Base-by-base conservation (phyloP, 129 eudicot genomes). In the Lactuca sativa region DNA sequence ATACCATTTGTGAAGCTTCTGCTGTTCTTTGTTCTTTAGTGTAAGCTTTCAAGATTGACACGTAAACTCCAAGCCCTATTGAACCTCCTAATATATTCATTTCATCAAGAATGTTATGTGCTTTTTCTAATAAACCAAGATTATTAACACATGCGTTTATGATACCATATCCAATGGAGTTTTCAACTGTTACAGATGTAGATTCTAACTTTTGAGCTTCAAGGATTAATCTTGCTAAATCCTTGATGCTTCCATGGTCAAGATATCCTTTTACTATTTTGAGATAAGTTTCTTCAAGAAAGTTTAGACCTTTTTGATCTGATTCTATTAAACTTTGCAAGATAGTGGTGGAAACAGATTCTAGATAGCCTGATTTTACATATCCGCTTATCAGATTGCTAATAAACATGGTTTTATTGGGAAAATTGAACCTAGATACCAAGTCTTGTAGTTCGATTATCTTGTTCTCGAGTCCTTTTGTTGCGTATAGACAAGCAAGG, bases 1-100 rank as follows among this genome's bases (percentile, higher is more conserved):
- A 74, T 59, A 93, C 97, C 70, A 93, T 62, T 47, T 93, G 96
- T 43, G 96, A 89, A 69, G 97, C 96, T 76, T 89, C 98, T 47
- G 98, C 88, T 31, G 98, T 93, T 56, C 92, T 72, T 38, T 83
- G 92, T 75, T 89, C 86, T 73, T 89, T 86, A 73, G 85, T 71
- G 52, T 89, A 93, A 37, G 96, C 97, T 36, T 83, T 89, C 67
- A 93, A 83, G 64, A 93, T 89, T 10, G 98, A 84, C 55, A 83
- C 83, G 30, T 89, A 89, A 59, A 85, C 98, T 33, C 98, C 98
- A 48, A 93, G 78, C 67, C 98, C 95, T 59, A 85, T 69, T 5
- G 58, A 69, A 70, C 90, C 91, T 18, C 87, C 95, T 66, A 80
- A 88, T 67, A 86, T 78, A 70, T 85, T 89, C 95, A 93, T 86